Evolutionary conservation across 108 stramenopile species (phyloP).

Genomic region (Parietichytrium sp.): DNA sequence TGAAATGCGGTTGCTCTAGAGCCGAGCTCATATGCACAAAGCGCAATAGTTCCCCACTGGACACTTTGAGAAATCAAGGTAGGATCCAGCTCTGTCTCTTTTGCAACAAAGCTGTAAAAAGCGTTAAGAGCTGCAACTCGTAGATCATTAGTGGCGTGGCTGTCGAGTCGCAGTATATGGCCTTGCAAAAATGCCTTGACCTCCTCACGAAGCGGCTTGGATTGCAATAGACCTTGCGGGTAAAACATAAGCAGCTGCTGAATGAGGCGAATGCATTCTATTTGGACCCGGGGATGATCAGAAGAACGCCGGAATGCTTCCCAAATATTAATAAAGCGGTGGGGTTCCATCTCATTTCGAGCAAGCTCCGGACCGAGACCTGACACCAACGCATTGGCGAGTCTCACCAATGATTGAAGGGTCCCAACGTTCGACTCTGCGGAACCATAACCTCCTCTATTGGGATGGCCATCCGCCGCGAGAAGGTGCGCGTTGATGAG

Average conservation of each 20-base stretch:
- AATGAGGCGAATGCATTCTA: not conserved
- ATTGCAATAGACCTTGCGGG: not conserved
- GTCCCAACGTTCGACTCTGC: not conserved
- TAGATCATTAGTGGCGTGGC: not conserved
- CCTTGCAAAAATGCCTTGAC: not conserved
- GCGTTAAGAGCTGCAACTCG: not conserved
- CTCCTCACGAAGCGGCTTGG: not conserved
- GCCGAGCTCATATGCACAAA: not conserved
- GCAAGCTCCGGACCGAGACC: conserved; percentile 9
- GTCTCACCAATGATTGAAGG: not conserved
- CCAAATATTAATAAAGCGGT: conserved; percentile 2
- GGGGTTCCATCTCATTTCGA: not conserved
- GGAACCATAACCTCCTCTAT: conserved; percentile 1
- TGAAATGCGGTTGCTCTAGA: not conserved
- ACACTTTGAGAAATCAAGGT: too few relatives aligned
- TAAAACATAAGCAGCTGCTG: conserved; percentile 6
- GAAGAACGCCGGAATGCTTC: not conserved
- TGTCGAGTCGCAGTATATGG: not conserved
- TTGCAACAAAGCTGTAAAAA: too few relatives aligned
- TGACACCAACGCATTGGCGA: not conserved
- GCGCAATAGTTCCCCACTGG: too few relatives aligned
- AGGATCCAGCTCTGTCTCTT: too few relatives aligned
- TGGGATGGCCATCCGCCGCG: not conserved
- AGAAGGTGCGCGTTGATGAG: conserved; percentile 31
- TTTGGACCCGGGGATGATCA: not conserved